phyloP scores from a whole-genome alignment of 2,329 filamentous ascomycete species.

The Neonectria magnoliae region DNA sequence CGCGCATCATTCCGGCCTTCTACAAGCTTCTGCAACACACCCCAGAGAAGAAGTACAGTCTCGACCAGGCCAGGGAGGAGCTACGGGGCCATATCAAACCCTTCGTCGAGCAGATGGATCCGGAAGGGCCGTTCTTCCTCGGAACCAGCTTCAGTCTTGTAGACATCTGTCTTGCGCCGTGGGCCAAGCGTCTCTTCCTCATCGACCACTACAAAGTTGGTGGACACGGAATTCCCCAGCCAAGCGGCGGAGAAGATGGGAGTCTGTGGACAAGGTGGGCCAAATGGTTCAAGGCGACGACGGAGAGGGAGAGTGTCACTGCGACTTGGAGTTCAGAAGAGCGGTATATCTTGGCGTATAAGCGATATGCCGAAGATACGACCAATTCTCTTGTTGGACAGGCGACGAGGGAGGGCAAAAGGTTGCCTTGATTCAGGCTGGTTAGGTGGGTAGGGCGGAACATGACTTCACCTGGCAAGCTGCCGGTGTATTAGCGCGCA shows the following conservation, averaged over 20 bases:
- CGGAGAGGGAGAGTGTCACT: conserved; percentile 68
- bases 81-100: conserved; percentile 68
- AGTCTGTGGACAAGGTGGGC: conserved; percentile 72
- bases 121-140: conserved; percentile 69
- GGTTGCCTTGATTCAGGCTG: conserved; percentile 58
- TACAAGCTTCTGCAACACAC: conserved; percentile 71
- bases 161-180: conserved; percentile 77
- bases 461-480: neutral
- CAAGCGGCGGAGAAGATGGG: conserved; percentile 66
- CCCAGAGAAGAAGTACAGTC: conserved; percentile 56
- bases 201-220: conserved; percentile 78
- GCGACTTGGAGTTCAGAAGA: conserved; percentile 75
- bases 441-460: neutral
- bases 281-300: conserved; percentile 69
- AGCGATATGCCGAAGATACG: conserved; percentile 72
- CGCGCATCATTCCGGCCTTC: conserved; percentile 73
- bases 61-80: conserved; percentile 65
- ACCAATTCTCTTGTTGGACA: conserved; percentile 70
- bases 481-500: neutral
- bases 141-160: conserved; percentile 72
- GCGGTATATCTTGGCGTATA: conserved; percentile 75
- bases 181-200: conserved; percentile 76
- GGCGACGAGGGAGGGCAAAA: conserved; percentile 70
- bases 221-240: conserved; percentile 58
- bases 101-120: conserved; percentile 70